Percentiles rank a stretch among this genome's conserved stretches.
phyloP scores from a whole-genome alignment of 106 monocot species.

The Alisma plantagoaquatica region DNA sequence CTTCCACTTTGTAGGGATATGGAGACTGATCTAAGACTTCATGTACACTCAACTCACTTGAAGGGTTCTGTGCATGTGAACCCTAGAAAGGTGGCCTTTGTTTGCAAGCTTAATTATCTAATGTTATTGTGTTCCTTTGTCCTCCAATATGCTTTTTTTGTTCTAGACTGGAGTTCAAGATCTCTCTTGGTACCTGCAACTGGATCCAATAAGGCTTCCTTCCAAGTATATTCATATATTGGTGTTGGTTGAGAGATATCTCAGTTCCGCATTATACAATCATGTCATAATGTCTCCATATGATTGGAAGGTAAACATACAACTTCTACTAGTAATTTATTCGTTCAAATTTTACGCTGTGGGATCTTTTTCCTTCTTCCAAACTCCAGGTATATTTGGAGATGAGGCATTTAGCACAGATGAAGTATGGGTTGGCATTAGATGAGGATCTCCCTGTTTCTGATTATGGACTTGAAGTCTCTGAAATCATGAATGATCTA shows the following conservation, averaged over 20 bases:
- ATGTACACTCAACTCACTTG: slow-evolving; percentile 49
- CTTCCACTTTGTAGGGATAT: slow-evolving; percentile 45
- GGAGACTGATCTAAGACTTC: slow-evolving; percentile 55
- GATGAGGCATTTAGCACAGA: slow-evolving; percentile 39
- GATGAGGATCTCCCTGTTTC: slow-evolving; percentile 35
- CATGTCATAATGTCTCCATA: slow-evolving; percentile 31
- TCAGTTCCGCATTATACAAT: slow-evolving; percentile 40
- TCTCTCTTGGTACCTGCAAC: slow-evolving; percentile 40
- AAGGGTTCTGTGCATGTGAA: slow-evolving; percentile 43
- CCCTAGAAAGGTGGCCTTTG: slow-evolving; percentile 35
- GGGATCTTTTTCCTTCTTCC: not conserved
- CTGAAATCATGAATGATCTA: slow-evolving; percentile 21
- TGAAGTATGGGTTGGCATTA: slow-evolving; percentile 39
- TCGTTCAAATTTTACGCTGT: not conserved
- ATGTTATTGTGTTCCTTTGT: slow-evolving; percentile 2
- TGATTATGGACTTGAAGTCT: slow-evolving; percentile 18
- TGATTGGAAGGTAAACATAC: slow-evolving; percentile 27
- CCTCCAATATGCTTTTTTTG: not conserved
- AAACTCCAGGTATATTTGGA: slow-evolving; percentile 41
- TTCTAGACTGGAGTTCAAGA: slow-evolving; percentile 45
- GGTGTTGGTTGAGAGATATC: slow-evolving; percentile 25
- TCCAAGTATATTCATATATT: slow-evolving; percentile 39
- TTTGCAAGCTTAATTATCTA: slow-evolving; percentile 1
- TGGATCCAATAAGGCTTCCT: slow-evolving; percentile 38
- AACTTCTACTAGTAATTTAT: not conserved